A percentile compares a stretch with the other conserved stretches of the same genome.
Evolutionary conservation across 2,329 filamentous ascomycete genomes (phyloP).

Genomic region (Alternaria burnsii): DNA sequence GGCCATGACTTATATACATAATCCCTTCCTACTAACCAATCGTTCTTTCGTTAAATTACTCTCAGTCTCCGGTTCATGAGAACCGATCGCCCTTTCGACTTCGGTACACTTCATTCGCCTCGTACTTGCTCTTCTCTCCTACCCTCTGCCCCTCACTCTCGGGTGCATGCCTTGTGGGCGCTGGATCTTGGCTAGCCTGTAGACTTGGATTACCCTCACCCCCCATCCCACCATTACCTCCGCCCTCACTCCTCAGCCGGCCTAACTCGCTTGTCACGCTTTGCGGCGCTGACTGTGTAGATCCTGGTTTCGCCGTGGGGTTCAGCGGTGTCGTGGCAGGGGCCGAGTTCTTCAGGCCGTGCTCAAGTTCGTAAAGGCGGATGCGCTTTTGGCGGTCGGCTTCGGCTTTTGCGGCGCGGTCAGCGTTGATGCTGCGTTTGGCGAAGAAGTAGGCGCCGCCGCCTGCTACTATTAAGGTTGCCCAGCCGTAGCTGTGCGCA

Average conservation of each 20-base stretch:
- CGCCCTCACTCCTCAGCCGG: slow-evolving; percentile 17
- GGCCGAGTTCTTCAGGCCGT: slow-evolving; percentile 13
- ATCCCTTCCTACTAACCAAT: background rate
- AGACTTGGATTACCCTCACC: slow-evolving; percentile 67
- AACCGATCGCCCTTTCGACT: slow-evolving; percentile 89
- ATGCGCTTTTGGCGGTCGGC: slow-evolving; percentile 45
- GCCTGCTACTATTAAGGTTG: slow-evolving; percentile 82
- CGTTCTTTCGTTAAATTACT: background rate
- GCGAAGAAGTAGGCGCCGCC: slow-evolving; percentile 95
- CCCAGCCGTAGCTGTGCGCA: slow-evolving; percentile 82
- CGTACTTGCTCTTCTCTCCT: slow-evolving; percentile 87
- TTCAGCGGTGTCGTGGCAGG: slow-evolving; percentile 20
- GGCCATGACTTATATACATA: background rate
- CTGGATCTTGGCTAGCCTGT: slow-evolving; percentile 80
- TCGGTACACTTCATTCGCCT: slow-evolving; percentile 77
- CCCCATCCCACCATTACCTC: slow-evolving; percentile 14
- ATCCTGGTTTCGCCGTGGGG: slow-evolving; percentile 18
- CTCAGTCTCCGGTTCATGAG: slow-evolving; percentile 30
- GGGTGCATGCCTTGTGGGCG: slow-evolving; percentile 82
- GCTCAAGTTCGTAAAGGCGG: slow-evolving; percentile 45
- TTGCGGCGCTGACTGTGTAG: slow-evolving; percentile 18
- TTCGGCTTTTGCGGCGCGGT: slow-evolving; percentile 77
- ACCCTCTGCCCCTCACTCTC: slow-evolving; percentile 72
- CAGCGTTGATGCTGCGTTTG: slow-evolving; percentile 91
- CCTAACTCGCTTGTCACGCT: slow-evolving; percentile 16